Base-by-base conservation (phyloP, 2,329 filamentous ascomycete genomes). In the Pezicula radicicola region DNA sequence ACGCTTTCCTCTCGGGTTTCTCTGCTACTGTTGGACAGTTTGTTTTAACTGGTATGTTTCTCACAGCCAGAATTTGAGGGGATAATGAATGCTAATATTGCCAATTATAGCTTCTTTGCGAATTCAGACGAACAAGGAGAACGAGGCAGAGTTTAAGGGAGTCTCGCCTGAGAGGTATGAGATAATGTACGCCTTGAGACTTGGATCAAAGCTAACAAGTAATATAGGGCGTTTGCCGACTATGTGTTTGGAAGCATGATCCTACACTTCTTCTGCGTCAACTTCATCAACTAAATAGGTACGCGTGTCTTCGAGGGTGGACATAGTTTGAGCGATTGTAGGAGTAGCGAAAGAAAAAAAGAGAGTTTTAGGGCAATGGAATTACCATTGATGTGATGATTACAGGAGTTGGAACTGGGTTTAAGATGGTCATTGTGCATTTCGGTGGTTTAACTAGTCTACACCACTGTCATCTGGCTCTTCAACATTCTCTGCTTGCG, bases 241-340 rank as follows among this genome's bases (percentile, higher is more conserved):
- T 99, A 88, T 68, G 80, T 99, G 55, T 90, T 97, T 63, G 94
- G 93, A 69, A 97, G 92, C 71, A 71, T 99, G 70, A 90, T 97
- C 69, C 75, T 97, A 70, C 94, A 99, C 77, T 96, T 97, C 76
- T 99, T 99, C 80, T 97, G 92, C 74, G 85, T 97, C 70, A 99
- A 99, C 81, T 99, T 99, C 73, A 97, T 99, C 78, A 99, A 99
- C 81, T 99, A 79, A 77, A 37, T 33, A 13, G 45, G 42, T 57
- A 48, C 55, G 55, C 58, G 53, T 30, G 37, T 8, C 10, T 30
- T 30, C 28, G 4, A 30, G 30, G 44, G 19, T 46, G 54, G 46
- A 39, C 27, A 51, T 33, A 41, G 25, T 27, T 46, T 48, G 50
- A 36, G 28, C 49, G 48, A 50, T 33, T 55, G 53, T 55, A 55